These are phyloP conservation scores for Talaromyces sp. DNA, from an alignment of 2,329 filamentous ascomycete species.

Conservation along the genomic window DNA sequence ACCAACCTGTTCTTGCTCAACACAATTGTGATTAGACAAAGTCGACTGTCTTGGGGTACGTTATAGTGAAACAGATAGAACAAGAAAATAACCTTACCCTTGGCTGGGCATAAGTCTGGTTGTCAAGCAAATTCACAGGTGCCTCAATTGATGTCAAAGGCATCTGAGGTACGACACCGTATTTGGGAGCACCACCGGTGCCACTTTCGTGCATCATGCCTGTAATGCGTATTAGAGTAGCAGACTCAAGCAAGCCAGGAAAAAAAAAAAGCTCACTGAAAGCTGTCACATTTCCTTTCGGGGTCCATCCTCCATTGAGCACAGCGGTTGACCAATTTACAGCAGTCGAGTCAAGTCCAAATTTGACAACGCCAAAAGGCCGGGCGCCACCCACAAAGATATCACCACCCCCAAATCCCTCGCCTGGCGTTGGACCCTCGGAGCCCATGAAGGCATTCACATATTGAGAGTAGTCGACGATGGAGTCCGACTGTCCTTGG, in stretches of 20 bases:
- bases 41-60: background rate
- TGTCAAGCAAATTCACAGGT: conserved; percentile 43
- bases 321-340: conserved; percentile 38
- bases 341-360: conserved; percentile 42
- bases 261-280: conserved; percentile 33
- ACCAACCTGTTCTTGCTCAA: conserved; percentile 29
- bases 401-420: conserved; percentile 42
- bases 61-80: background rate
- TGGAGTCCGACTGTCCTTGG: background rate
- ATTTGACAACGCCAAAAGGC: conserved; percentile 47
- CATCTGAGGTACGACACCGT: conserved; percentile 38
- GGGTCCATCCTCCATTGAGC: conserved; percentile 46
- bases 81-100: conserved; percentile 49
- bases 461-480: conserved; percentile 35
- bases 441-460: conserved; percentile 51
- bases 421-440: conserved; percentile 45
- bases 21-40: background rate
- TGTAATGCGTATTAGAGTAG: conserved; percentile 1
- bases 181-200: conserved; percentile 46
- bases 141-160: conserved; percentile 38
- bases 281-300: conserved; percentile 52
- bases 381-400: conserved; percentile 47
- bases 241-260: background rate
- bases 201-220: conserved; percentile 51
- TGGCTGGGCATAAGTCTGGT: conserved; percentile 52